These are phyloP conservation scores for Clitopilus hobsonii DNA, from an alignment of 768 basidiomycete species.

Conservation along the genomic window DNA sequence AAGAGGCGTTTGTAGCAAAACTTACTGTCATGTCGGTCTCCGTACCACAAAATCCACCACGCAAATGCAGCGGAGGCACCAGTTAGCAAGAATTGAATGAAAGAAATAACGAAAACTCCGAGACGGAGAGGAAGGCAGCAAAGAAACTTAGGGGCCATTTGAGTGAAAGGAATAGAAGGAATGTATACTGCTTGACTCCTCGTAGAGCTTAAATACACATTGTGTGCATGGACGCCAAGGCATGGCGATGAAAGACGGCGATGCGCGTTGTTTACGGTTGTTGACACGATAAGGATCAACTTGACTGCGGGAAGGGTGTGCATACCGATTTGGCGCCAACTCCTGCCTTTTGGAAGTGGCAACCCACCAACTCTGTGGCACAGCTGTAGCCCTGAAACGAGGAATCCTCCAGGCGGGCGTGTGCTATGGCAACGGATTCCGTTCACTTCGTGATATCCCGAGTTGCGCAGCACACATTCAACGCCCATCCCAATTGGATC, in stretches of 20 bases:
- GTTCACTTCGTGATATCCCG: too few relatives aligned
- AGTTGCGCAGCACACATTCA: too few relatives aligned
- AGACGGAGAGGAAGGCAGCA: conserved; percentile 40
- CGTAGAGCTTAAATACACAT: neutral
- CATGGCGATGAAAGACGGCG: neutral
- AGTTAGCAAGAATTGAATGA: conserved; percentile 32
- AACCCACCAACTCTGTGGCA: neutral
- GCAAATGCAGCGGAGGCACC: conserved; percentile 24
- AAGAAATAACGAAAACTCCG: conserved; percentile 34
- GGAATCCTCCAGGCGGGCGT: too few relatives aligned
- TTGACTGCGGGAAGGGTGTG: too few relatives aligned
- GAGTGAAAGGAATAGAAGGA: neutral
- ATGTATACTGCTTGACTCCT: neutral
- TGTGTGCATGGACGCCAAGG: neutral
- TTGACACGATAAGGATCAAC: too few relatives aligned
- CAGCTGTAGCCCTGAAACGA: neutral
- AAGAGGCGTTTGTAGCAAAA: neutral
- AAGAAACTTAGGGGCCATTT: conserved; percentile 36
- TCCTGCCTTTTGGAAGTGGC: neutral
- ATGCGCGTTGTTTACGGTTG: conserved; percentile 12
- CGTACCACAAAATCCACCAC: conserved; percentile 21
- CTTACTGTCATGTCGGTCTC: neutral
- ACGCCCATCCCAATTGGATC: too few relatives aligned
- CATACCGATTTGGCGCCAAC: too few relatives aligned
- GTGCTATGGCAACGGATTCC: too few relatives aligned